These are phyloP conservation scores for Zygosaccharomyces rouxii DNA, from an alignment of 805 yeast genomes.

Conservation along the genomic window DNA sequence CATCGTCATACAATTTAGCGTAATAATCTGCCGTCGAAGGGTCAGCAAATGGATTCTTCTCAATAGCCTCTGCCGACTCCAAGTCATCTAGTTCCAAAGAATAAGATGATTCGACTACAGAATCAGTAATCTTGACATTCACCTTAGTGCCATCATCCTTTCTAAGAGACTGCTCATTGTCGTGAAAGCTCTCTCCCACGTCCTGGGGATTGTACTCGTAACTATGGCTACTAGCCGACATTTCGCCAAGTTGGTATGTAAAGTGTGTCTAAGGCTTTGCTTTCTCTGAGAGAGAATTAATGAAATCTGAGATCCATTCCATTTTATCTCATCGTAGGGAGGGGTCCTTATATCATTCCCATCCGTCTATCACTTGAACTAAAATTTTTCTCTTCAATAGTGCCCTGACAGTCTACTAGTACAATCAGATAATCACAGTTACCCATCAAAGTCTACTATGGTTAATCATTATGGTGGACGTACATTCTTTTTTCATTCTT, in stretches of 20 bases:
- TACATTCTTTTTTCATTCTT: neutral
- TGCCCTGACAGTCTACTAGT: neutral
- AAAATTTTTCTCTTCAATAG: neutral
- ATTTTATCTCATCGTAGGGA: neutral
- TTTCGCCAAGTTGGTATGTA: neutral
- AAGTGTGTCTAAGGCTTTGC: neutral
- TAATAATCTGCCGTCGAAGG: constrained; percentile 45
- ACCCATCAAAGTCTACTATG: neutral
- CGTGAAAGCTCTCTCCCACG: neutral
- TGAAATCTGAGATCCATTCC: neutral
- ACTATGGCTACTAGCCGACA: neutral
- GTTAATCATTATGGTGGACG: neutral
- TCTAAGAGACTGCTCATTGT: neutral
- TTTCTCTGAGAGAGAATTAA: neutral
- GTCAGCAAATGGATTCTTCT: constrained; percentile 33
- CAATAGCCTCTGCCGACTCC: neutral
- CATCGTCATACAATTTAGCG: constrained; percentile 41
- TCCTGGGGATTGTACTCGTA: neutral
- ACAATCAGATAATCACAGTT: neutral
- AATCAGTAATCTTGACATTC: neutral
- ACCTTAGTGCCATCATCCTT: neutral
- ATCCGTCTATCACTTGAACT: neutral
- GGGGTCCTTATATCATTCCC: neutral
- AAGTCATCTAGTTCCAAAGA: neutral
- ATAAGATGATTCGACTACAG: neutral